phyloP scores from a whole-genome alignment of 495 filamentous ascomycete species.

The Beverwykella pulmonaria region DNA sequence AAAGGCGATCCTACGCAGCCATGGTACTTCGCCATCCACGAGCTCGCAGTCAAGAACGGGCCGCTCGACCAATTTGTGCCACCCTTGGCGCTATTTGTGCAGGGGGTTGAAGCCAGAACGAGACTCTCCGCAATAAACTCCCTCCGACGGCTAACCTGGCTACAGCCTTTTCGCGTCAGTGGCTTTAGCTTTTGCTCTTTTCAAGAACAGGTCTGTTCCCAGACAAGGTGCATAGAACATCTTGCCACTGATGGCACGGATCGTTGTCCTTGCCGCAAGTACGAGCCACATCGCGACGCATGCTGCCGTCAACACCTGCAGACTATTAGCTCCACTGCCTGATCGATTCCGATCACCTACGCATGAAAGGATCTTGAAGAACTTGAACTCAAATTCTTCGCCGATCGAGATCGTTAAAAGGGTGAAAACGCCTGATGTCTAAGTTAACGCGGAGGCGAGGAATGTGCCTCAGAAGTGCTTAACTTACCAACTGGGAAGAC shows the following conservation, averaged over 20 bases:
- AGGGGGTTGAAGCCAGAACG: too few species aligned
- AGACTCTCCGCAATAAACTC: too few species aligned
- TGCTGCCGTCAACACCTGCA: constrained; percentile 54
- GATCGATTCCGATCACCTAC: constrained; percentile 36
- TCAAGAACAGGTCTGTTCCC: too few species aligned
- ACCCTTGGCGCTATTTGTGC: too few species aligned
- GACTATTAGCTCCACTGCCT: constrained; percentile 4
- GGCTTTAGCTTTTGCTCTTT: too few species aligned
- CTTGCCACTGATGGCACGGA: constrained; percentile 50
- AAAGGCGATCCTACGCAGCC: constrained; percentile 22
- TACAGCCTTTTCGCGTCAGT: too few species aligned
- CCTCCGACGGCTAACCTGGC: too few species aligned
- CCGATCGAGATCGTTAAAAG: constrained; percentile 54
- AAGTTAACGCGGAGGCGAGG: too few species aligned
- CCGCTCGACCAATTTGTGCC: constrained; percentile 38
- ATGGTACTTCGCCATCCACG: constrained; percentile 30
- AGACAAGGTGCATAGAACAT: constrained; percentile 59
- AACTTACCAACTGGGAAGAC: constrained; percentile 64
- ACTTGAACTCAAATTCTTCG: constrained; percentile 53
- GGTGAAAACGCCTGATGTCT: too few species aligned
- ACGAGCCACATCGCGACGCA: constrained; percentile 57
- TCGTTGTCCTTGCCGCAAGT: constrained; percentile 52
- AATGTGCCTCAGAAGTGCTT: too few species aligned
- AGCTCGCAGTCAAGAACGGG: constrained; percentile 32
- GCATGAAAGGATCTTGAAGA: constrained; percentile 57